These are phyloP conservation scores for Lactifluus echinatus DNA, from an alignment of 768 basidiomycete species.

Conservation along the genomic window DNA sequence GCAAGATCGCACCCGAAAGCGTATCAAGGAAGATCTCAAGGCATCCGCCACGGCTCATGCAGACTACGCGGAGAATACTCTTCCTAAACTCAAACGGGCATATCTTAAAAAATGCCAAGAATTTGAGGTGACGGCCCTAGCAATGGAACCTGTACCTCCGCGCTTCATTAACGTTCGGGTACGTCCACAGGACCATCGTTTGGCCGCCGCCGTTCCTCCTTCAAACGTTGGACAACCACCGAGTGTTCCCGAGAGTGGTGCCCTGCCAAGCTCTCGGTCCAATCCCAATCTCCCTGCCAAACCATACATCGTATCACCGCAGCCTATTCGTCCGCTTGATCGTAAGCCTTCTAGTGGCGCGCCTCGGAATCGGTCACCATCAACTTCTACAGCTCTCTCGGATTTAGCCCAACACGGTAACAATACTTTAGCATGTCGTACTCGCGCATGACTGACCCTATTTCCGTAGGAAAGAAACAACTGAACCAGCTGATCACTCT, in stretches of 20 bases:
- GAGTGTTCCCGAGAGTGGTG: slow-evolving; percentile 25
- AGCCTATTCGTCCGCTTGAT: slow-evolving; percentile 67
- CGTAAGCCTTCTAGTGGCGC: slow-evolving; percentile 59
- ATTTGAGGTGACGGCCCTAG: slow-evolving; percentile 51
- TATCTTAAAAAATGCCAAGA: slow-evolving; percentile 84
- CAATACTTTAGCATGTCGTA: background rate
- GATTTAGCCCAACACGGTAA: slow-evolving; percentile 82
- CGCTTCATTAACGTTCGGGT: background rate
- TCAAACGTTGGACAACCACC: slow-evolving; percentile 29
- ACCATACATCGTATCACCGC: slow-evolving; percentile 58
- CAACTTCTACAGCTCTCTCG: slow-evolving; percentile 71
- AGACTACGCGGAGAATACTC: slow-evolving; percentile 70
- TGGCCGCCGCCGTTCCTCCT: slow-evolving; percentile 35
- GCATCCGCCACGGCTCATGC: slow-evolving; percentile 66
- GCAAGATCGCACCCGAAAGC: slow-evolving; percentile 85
- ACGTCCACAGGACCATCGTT: slow-evolving; percentile 53
- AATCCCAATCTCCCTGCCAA: slow-evolving; percentile 39
- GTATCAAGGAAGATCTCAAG: slow-evolving; percentile 87
- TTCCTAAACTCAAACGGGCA: slow-evolving; percentile 71
- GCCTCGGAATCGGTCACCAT: slow-evolving; percentile 67
- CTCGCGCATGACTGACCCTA: background rate
- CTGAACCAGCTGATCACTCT: slow-evolving; percentile 81
- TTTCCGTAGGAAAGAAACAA: slow-evolving; percentile 63
- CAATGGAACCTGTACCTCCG: background rate
- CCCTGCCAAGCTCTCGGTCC: slow-evolving; percentile 34